Evolutionary conservation across 2,329 filamentous ascomycete genomes (phyloP).

Genomic region (Fusarium begoniae): DNA sequence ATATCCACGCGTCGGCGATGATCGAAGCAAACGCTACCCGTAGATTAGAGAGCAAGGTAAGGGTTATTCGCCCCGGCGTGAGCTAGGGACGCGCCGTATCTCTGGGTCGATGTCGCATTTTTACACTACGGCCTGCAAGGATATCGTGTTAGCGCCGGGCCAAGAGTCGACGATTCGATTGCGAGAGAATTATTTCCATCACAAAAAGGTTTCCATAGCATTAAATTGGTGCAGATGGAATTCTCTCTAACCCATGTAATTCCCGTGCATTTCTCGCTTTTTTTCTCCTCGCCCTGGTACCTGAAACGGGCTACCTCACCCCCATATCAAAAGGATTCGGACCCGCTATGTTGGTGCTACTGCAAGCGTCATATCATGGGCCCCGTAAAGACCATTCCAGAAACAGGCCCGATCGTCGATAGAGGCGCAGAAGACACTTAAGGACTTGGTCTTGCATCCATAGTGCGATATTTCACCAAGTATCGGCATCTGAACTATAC

Average conservation of each 20-base stretch:
- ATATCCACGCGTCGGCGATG: not conserved
- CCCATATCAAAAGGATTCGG: not conserved
- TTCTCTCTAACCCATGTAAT: not conserved
- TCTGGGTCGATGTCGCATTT: not conserved
- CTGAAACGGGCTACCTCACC: not conserved
- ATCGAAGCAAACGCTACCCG: not conserved
- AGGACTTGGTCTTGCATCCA: not conserved
- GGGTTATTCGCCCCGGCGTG: not conserved
- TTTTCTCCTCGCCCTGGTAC: not conserved
- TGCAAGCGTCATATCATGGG: not conserved
- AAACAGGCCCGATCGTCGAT: not conserved
- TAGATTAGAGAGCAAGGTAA: not conserved
- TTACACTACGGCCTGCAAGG: not conserved
- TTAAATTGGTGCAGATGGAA: not conserved
- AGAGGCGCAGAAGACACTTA: not conserved
- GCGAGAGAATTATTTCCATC: not conserved
- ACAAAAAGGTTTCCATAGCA: not conserved
- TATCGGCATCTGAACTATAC: not conserved
- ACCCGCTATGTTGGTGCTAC: not conserved
- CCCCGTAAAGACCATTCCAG: not conserved
- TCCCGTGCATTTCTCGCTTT: not conserved
- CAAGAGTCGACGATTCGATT: not conserved
- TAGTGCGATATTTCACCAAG: not conserved
- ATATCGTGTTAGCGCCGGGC: not conserved
- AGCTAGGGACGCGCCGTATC: not conserved